Evolutionary conservation across 2,329 filamentous ascomycete genomes (phyloP).

Genomic region (Byssochlamys sp.): DNA sequence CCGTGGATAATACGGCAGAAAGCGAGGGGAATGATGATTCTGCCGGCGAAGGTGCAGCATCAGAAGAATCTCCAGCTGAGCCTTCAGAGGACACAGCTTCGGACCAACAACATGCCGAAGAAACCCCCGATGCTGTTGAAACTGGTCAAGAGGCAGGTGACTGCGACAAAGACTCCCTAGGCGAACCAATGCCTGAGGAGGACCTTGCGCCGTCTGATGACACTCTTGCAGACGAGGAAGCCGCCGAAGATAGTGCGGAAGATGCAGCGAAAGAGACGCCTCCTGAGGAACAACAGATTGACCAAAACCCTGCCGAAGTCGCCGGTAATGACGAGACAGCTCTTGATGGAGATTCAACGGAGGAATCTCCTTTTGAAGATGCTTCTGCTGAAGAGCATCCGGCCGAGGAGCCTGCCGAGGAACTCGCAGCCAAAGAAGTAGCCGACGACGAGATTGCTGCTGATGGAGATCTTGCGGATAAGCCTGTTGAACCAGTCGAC

Average conservation of each 20-base stretch:
- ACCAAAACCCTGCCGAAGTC: slow-evolving; percentile 7
- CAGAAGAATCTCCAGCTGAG: slow-evolving; percentile 4
- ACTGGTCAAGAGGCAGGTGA: slow-evolving; percentile 6
- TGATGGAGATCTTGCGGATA: slow-evolving; percentile 5
- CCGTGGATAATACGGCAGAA: neutral
- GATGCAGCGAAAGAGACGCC: slow-evolving; percentile 8
- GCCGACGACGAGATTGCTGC: slow-evolving; percentile 6
- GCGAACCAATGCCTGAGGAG: slow-evolving; percentile 4
- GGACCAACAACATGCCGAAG: slow-evolving; percentile 4
- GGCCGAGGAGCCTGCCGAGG: slow-evolving; percentile 7
- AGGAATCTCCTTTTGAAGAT: slow-evolving; percentile 4
- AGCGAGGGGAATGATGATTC: slow-evolving; percentile 5
- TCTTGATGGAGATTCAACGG: slow-evolving; percentile 8
- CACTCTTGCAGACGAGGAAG: slow-evolving; percentile 6
- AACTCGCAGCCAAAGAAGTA: slow-evolving; percentile 8
- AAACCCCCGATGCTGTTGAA: slow-evolving; percentile 10
- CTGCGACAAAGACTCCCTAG: slow-evolving; percentile 3
- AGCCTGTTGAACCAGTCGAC: slow-evolving; percentile 3
- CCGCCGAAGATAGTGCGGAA: slow-evolving; percentile 8
- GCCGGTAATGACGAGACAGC: slow-evolving; percentile 8
- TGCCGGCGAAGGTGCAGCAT: neutral
- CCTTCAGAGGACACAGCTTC: slow-evolving; percentile 6
- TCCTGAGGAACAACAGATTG: slow-evolving; percentile 5
- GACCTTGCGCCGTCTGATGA: slow-evolving; percentile 3
- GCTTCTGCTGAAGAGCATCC: slow-evolving; percentile 8